phyloP scores from a whole-genome alignment of 1,284 basidiomycete genomes.

The Volvariella surrecta region DNA sequence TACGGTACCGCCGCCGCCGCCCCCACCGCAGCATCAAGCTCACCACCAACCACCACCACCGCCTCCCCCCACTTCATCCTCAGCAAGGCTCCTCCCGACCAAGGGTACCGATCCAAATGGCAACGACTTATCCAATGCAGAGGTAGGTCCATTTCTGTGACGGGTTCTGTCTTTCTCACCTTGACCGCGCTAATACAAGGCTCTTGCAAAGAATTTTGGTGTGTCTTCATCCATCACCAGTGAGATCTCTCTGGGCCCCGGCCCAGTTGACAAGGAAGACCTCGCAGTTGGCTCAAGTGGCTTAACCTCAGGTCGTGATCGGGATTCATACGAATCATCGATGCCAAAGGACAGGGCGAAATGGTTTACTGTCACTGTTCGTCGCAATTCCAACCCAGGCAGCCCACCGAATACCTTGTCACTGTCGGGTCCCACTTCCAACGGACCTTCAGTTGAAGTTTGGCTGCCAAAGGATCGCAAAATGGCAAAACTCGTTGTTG shows the following conservation, averaged over 20 bases:
- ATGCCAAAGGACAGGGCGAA: slow-evolving; percentile 50
- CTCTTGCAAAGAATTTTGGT: slow-evolving; percentile 71
- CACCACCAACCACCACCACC: slow-evolving; percentile 22
- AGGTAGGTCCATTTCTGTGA: slow-evolving; percentile 24
- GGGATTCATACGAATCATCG: slow-evolving; percentile 43
- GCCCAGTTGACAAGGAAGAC: slow-evolving; percentile 54
- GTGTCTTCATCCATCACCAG: slow-evolving; percentile 62
- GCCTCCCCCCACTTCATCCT: slow-evolving; percentile 14
- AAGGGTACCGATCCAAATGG: slow-evolving; percentile 69
- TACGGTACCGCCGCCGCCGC: slow-evolving; percentile 19
- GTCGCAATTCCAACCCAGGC: slow-evolving; percentile 31
- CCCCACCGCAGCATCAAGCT: slow-evolving; percentile 15
- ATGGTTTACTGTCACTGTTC: slow-evolving; percentile 49
- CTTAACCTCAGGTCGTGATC: slow-evolving; percentile 59
- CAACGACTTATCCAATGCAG: slow-evolving; percentile 66
- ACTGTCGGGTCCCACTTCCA: slow-evolving; percentile 19
- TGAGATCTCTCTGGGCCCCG: slow-evolving; percentile 40
- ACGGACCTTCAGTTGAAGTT: slow-evolving; percentile 34
- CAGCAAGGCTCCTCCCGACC: slow-evolving; percentile 12
- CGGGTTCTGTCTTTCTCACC: slow-evolving; percentile 2
- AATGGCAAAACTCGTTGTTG: slow-evolving; percentile 52
- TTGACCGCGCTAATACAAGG: slow-evolving; percentile 23
- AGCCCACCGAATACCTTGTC: slow-evolving; percentile 23
- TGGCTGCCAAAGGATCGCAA: slow-evolving; percentile 70
- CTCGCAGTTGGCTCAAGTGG: slow-evolving; percentile 65